Evolutionary conservation across 148 eudicot genomes (phyloP), one percentile per base, ranked within the genome.

Genomic region (Silene uniflora): DNA sequence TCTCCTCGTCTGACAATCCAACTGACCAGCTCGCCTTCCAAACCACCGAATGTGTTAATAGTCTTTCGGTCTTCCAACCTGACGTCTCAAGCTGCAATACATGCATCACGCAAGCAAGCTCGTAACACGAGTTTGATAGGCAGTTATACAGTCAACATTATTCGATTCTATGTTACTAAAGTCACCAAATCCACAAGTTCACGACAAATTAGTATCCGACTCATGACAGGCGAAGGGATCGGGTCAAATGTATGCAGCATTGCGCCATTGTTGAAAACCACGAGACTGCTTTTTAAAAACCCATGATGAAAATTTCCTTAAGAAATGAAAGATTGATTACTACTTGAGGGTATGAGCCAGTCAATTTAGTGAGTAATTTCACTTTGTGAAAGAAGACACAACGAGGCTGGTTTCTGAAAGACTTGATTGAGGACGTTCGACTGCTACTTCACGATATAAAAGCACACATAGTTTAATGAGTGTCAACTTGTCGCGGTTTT

Each of bases 21-120:
- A 47, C 16, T 35, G 63, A 73, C 98, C 98, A 94, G 74, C 83
- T 83, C 18, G 97, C 98, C 84, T 85, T 90, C 98, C 98, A 94
- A 73, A 86, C 83, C 69, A 94, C 87, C 14, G 97, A 90, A 76
- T 91, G 88, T 35, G 89, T 85, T 77, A 91, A 67, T 23, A 91
- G 84, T 24, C 97, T 93, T 77, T 94, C 97, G 4, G 85, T 85
- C 83, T 88, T 91, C 98, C 98, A 91, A 62, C 89, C 87, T 8
- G 85, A 86, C 68, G 85, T 80, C 68, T 84, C 88, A 70, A 94
- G 85, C 98, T 94, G 93, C 80, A 74, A 76, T 19, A 76, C 19
- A 67, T 24, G 49, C 55, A 72, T 9, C 19, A 5, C 32, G 39
- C 44, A 29, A 1, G 3, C 59, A 44, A 24, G 18, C 25, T 71